A percentile compares a stretch with the other conserved stretches of the same genome.
phyloP scores from a whole-genome alignment of 2,329 filamentous ascomycete genomes.

The Nemania bipapillata region DNA sequence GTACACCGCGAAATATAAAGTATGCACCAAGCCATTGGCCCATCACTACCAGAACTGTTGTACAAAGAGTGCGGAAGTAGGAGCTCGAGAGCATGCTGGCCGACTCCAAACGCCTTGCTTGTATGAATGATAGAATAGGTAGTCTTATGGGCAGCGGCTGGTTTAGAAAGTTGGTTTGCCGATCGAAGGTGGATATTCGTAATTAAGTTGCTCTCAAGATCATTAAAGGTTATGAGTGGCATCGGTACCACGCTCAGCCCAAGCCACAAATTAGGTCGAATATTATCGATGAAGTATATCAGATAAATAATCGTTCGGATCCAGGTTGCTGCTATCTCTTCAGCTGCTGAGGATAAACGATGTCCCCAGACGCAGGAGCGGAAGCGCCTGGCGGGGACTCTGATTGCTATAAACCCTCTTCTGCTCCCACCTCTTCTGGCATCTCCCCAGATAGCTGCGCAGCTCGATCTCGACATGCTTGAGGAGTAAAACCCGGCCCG shows the following conservation, averaged over 20 bases:
- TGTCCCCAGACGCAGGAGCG: conserved; percentile 61
- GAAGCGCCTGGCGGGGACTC: conserved; percentile 62
- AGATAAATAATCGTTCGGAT: conserved; percentile 27
- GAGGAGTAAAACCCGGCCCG: conserved; percentile 86
- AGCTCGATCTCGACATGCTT: conserved; percentile 84
- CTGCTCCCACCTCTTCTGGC: conserved; percentile 46
- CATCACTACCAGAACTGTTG: conserved; percentile 45
- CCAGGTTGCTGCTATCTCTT: conserved; percentile 47
- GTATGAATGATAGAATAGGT: conserved; percentile 33
- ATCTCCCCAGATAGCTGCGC: conserved; percentile 66
- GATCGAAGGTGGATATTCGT: conserved; percentile 26
- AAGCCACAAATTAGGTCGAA: conserved; percentile 30
- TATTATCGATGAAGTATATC: conserved; percentile 33
- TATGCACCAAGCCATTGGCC: conserved; percentile 33
- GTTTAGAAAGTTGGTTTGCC: conserved; percentile 18
- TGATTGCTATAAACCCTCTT: conserved; percentile 65
- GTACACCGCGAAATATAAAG: conserved; percentile 36
- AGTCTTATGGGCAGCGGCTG: conserved; percentile 15
- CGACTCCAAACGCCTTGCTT: conserved; percentile 41
- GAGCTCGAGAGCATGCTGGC: conserved; percentile 33
- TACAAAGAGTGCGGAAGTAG: conserved; percentile 42
- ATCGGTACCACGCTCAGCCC: conserved; percentile 15
- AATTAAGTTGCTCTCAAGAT: conserved; percentile 29
- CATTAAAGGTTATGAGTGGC: conserved; percentile 14
- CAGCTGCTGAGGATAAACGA: conserved; percentile 58